These are phyloP conservation scores for Sextonia rubra DNA, from an alignment of 164 flowering plant genomes.

Conservation along the genomic window DNA sequence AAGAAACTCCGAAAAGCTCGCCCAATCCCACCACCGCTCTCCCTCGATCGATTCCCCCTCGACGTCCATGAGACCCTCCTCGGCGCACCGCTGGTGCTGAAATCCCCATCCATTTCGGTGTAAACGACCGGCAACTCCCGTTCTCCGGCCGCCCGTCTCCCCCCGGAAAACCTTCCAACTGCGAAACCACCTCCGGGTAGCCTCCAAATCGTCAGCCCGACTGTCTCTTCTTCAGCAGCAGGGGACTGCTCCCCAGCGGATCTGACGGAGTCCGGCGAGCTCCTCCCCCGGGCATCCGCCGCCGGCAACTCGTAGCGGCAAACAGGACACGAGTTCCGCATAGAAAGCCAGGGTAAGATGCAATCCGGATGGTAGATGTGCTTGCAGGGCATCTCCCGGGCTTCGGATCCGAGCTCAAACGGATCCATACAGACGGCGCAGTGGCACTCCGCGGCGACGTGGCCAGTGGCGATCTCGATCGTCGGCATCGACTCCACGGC, in stretches of 20 bases:
- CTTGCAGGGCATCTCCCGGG: slow-evolving; percentile 81
- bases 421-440: slow-evolving; percentile 70
- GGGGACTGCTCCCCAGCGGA: slow-evolving; percentile 17
- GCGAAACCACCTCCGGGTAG: slow-evolving; percentile 88
- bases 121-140: slow-evolving; percentile 63
- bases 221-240: slow-evolving; percentile 30
- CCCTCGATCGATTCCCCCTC: slow-evolving; percentile 33
- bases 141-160: slow-evolving; percentile 36
- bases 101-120: slow-evolving; percentile 71
- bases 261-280: slow-evolving; percentile 14
- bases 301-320: slow-evolving; percentile 68
- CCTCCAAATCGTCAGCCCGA: slow-evolving; percentile 74
- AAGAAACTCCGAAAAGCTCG: slow-evolving; percentile 38
- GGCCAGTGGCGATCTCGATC: slow-evolving; percentile 36
- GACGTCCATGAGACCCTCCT: slow-evolving; percentile 51
- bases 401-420: slow-evolving; percentile 53
- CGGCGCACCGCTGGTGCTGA: slow-evolving; percentile 33
- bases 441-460: slow-evolving; percentile 39
- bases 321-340: slow-evolving; percentile 72
- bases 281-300: slow-evolving; percentile 19
- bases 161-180: slow-evolving; percentile 67
- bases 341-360: slow-evolving; percentile 72
- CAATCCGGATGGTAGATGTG: slow-evolving; percentile 77
- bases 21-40: slow-evolving; percentile 42
- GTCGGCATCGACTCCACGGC: slow-evolving; percentile 69